Conservation (phyloP, 1,139 yeast species). For the Yamadazyma blattariae region DNA sequence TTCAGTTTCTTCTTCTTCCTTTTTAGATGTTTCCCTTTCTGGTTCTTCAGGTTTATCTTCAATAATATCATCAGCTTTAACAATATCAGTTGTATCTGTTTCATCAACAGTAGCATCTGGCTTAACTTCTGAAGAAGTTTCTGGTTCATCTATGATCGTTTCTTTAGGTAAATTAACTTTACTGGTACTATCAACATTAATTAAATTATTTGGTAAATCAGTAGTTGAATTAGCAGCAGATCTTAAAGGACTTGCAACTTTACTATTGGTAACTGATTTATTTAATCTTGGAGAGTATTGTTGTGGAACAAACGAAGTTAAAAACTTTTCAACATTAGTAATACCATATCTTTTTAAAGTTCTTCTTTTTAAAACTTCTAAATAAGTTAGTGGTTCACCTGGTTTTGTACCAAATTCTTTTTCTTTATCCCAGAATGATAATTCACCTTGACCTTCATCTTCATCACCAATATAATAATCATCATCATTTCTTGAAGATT, state of each 20-base stretch:
- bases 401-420: conserved; percentile 29
- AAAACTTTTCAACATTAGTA: conserved; percentile 29
- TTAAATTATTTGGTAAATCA: conserved; percentile 23
- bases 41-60: conserved; percentile 6
- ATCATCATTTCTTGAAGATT: conserved; percentile 34
- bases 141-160: conserved; percentile 37
- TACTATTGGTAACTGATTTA: conserved; percentile 5
- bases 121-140: conserved; percentile 1
- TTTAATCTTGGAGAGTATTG: conserved; percentile 1
- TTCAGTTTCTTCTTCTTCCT: conserved; percentile 7
- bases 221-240: conserved; percentile 13
- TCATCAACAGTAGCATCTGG: background rate
- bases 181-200: conserved; percentile 29
- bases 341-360: conserved; percentile 45
- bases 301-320: conserved; percentile 42
- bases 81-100: conserved; percentile 2
- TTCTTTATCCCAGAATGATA: conserved; percentile 31
- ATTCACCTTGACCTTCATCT: conserved; percentile 47
- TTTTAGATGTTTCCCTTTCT: conserved; percentile 7
- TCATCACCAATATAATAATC: conserved; percentile 50
- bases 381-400: conserved; percentile 41
- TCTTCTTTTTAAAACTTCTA: conserved; percentile 52
- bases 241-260: conserved; percentile 7
- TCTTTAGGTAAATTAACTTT: conserved; percentile 40
- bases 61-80: conserved; percentile 7